Evolutionary conservation across 1,284 basidiomycete genomes (phyloP).

Genomic region (Trichosporon inkin): DNA sequence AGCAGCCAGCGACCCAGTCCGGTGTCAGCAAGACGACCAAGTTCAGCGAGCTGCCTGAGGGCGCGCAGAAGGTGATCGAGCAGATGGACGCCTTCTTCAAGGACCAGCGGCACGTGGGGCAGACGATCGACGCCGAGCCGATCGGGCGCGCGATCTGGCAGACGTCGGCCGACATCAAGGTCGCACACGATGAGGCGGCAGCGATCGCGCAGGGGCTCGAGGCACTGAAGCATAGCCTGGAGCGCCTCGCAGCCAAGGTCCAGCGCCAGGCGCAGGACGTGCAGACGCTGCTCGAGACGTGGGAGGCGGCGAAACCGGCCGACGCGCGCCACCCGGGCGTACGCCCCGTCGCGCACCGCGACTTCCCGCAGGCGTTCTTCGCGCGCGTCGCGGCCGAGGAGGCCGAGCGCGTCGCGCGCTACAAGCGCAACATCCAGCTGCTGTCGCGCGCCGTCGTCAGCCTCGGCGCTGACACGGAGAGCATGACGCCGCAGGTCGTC

Average conservation of each 20-base stretch:
- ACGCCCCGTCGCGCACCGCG: conserved; percentile 36
- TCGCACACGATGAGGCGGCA: conserved; percentile 36
- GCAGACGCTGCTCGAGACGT: conserved; percentile 39
- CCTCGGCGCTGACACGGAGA: conserved; percentile 31
- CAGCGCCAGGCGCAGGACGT: conserved; percentile 36
- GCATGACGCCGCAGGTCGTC: conserved; percentile 41
- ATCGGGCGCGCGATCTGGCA: conserved; percentile 44
- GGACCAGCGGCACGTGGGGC: conserved; percentile 35
- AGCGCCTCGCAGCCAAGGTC: conserved; percentile 31
- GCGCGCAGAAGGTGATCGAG: conserved; percentile 39
- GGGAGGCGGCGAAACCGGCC: conserved; percentile 37
- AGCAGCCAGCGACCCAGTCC: conserved; percentile 2
- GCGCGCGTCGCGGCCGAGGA: conserved; percentile 29
- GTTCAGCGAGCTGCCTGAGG: conserved; percentile 42
- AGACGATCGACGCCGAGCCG: conserved; percentile 30
- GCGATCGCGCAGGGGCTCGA: conserved; percentile 36
- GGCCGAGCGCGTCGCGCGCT: conserved; percentile 38
- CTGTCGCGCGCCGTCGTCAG: conserved; percentile 36
- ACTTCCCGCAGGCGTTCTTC: conserved; percentile 47
- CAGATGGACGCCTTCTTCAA: conserved; percentile 40
- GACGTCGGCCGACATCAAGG: conserved; percentile 38
- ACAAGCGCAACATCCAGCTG: conserved; percentile 39
- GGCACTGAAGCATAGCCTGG: conserved; percentile 29
- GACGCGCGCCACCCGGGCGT: conserved; percentile 36
- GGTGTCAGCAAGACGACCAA: conserved; percentile 38